phyloP scores from a whole-genome alignment of 164 flowering plant species.

The Vitis labrusca region DNA sequence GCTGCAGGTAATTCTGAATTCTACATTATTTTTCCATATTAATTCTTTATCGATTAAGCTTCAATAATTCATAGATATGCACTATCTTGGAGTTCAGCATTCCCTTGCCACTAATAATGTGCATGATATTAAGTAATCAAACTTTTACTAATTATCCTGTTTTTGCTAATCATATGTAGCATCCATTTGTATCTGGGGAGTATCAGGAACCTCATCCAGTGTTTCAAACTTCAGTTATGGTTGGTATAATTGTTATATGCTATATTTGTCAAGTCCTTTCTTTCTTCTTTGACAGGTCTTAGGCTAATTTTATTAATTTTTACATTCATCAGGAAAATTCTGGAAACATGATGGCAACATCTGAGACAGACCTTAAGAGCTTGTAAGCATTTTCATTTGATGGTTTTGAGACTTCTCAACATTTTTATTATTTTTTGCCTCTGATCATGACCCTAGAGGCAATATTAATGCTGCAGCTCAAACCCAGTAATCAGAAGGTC shows the following conservation, averaged over 20 bases:
- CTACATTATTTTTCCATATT: too few species aligned
- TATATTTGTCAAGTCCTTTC: not conserved
- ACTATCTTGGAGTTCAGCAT: too few species aligned
- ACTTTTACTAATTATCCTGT: not conserved
- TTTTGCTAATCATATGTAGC: slow-evolving; percentile 31
- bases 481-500: slow-evolving; percentile 31
- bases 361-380: slow-evolving; percentile 33
- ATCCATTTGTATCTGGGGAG: slow-evolving; percentile 44
- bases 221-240: slow-evolving; percentile 21
- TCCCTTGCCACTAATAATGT: not conserved
- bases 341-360: slow-evolving; percentile 30
- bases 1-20: slow-evolving; percentile 33
- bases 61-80: too few species aligned
- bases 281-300: slow-evolving; percentile 5
- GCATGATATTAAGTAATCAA: not conserved
- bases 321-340: slow-evolving; percentile 40
- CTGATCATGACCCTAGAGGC: slow-evolving; percentile 7
- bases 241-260: slow-evolving; percentile 4
- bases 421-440: not conserved
- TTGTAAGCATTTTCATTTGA: slow-evolving; percentile 40
- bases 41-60: too few species aligned
- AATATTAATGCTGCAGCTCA: slow-evolving; percentile 39
- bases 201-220: slow-evolving; percentile 15
- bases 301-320: slow-evolving; percentile 10
- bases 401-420: slow-evolving; percentile 1